Evolutionary conservation across 495 filamentous ascomycete genomes (phyloP).

Genomic region (Cladorrhinum samala): DNA sequence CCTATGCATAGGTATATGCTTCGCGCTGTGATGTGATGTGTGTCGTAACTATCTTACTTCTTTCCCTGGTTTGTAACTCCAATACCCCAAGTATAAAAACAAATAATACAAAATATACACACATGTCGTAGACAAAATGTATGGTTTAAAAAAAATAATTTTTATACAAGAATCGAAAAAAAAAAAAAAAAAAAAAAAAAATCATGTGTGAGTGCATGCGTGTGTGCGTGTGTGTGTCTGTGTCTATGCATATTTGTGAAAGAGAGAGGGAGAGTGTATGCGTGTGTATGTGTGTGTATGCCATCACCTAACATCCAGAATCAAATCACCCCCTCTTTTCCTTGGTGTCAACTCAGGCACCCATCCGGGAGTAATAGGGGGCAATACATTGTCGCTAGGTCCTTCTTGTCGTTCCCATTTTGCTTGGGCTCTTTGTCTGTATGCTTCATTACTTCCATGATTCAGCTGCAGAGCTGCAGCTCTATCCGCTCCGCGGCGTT

Average conservation of each 20-base stretch:
- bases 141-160: too few species aligned
- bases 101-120: too few species aligned
- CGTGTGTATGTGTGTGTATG: not conserved
- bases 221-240: not conserved
- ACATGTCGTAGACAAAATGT: too few species aligned
- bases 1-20: too few species aligned
- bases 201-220: not conserved
- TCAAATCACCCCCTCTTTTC: constrained; percentile 39
- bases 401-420: constrained; percentile 15
- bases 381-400: constrained; percentile 12
- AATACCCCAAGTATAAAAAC: too few species aligned
- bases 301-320: constrained; percentile 35
- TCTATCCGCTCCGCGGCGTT: constrained; percentile 43
- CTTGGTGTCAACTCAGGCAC: constrained; percentile 44
- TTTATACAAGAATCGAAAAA: not conserved
- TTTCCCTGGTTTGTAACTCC: too few species aligned
- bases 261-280: not conserved
- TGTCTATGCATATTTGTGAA: not conserved
- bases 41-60: too few species aligned
- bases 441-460: not conserved
- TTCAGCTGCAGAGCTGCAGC: constrained; percentile 35
- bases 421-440: constrained; percentile 12
- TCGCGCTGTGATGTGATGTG: not conserved
- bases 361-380: constrained; percentile 46
- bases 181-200: not conserved